Percentiles rank a stretch among this genome's conserved stretches.
Conservation (phyloP, 768 basidiomycete genomes). For the Grammothele lineata region DNA sequence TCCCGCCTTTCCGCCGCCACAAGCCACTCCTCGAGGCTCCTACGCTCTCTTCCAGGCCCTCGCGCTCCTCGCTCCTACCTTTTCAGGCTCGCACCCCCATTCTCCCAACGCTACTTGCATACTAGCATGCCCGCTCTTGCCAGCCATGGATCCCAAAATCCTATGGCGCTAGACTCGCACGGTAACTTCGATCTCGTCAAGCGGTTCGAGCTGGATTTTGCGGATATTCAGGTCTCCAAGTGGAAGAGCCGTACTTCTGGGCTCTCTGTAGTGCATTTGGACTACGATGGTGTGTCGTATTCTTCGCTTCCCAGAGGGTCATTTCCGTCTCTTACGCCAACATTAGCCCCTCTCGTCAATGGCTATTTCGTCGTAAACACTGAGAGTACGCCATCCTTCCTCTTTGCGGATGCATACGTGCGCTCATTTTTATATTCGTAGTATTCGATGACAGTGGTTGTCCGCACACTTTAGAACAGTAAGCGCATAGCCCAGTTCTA, state of each 20-base stretch:
- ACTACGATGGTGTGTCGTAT: conserved; percentile 71
- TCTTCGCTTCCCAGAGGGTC: background rate
- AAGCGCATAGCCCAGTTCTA: conserved; percentile 28
- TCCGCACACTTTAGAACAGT: conserved; percentile 97
- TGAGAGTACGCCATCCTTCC: conserved; percentile 57
- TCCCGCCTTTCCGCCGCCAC: conserved; percentile 12
- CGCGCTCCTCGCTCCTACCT: conserved; percentile 2
- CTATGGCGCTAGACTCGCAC: conserved; percentile 25
- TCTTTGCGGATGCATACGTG: background rate
- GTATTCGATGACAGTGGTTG: conserved; percentile 94
- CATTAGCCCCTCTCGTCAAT: conserved; percentile 77
- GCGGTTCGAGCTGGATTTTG: conserved; percentile 70
- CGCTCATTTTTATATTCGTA: conserved; percentile 29
- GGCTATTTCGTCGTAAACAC: conserved; percentile 89
- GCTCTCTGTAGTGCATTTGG: conserved; percentile 85
- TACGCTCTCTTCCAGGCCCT: conserved; percentile 8
- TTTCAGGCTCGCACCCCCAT: background rate
- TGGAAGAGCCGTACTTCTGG: conserved; percentile 87
- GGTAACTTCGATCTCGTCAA: conserved; percentile 86
- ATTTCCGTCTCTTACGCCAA: too few relatives aligned
- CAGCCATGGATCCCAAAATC: conserved; percentile 1
- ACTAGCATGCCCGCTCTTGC: conserved; percentile 17
- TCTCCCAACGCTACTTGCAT: conserved; percentile 2
- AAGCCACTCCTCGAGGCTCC: conserved; percentile 14
- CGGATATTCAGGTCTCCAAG: conserved; percentile 79